A percentile compares a stretch with the other conserved stretches of the same genome.
Conservation (phyloP, 2,329 filamentous ascomycete species). For the Talaromyces sp. region DNA sequence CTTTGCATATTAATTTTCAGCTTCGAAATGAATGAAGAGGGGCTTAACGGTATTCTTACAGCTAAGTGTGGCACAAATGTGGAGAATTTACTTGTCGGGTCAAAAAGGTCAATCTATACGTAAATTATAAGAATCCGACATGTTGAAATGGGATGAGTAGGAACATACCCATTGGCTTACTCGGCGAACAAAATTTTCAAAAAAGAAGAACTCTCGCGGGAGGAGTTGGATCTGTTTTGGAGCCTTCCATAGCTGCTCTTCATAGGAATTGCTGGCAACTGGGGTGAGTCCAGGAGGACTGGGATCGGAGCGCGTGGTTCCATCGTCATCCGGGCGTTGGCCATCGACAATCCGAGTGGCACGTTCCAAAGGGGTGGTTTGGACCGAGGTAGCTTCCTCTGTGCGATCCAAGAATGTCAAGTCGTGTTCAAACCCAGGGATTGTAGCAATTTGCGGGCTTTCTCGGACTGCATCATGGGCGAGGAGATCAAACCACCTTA, state of each 20-base stretch:
- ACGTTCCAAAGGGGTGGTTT: slow-evolving; percentile 11
- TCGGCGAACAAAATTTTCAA: slow-evolving; percentile 15
- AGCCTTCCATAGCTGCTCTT: slow-evolving; percentile 16
- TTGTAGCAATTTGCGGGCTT: neutral
- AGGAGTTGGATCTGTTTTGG: slow-evolving; percentile 14
- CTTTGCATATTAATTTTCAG: neutral
- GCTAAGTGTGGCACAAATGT: slow-evolving; percentile 16
- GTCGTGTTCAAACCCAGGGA: no score
- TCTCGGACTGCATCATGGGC: slow-evolving; percentile 9
- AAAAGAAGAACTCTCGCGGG: slow-evolving; percentile 7
- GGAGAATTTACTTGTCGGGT: slow-evolving; percentile 19
- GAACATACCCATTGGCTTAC: slow-evolving; percentile 16
- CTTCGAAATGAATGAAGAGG: no score
- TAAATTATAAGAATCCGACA: neutral
- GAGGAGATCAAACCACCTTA: slow-evolving; percentile 18
- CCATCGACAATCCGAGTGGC: slow-evolving; percentile 16
- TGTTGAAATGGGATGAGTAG: no score
- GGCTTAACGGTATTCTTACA: slow-evolving; percentile 3
- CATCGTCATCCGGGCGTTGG: slow-evolving; percentile 1
- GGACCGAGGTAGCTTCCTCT: no score
- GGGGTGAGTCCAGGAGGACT: neutral
- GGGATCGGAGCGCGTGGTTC: neutral
- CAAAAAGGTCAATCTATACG: slow-evolving; percentile 19
- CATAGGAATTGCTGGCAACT: neutral
- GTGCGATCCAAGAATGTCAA: no score